Evolutionary conservation across 305 asterid species (phyloP), one percentile per base, ranked within the genome.

Genomic region (Fraxinus sp.): DNA sequence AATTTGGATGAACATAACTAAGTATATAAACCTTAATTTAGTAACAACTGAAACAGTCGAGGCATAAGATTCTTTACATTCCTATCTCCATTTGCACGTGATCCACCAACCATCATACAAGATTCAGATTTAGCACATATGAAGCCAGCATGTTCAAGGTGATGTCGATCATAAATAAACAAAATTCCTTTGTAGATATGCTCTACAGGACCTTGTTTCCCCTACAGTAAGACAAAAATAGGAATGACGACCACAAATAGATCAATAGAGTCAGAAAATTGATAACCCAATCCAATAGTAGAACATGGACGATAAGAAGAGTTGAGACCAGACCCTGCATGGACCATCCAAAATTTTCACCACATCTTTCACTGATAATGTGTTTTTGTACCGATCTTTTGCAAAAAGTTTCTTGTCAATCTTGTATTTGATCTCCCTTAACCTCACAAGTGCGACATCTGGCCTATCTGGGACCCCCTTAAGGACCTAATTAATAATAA

Each of bases 111-210:
- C 90, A 93, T 89, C 90, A 89, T 86, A 87, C 99, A 95, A 79
- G 92, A 90, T 80, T 93, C 94, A 24, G 97, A 83, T 89, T 93
- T 97, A 78, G 92, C 98, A 79, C 98, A 97, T 77, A 97, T 93
- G 91, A 92, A 97, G 80, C 98, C 98, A 85, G 97, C 98, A 86
- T 97, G 99, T 92, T 97, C 99, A 10, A 92, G 97, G 88, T 95
- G 99, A 90, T 93, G 97, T 6, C 97, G 92, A 84, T 95, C 98
- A 86, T 89, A 91, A 73, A 97, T 87, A 86, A 97, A 97, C 82
- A 97, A 79, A 85, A 95, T 87, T 76, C 98, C 97, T 81, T 81
- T 93, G 85, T 82, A 92, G 43, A 97, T 93, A 85, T 95, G 99
- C 83, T 95, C 99, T 36, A 95, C 90, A 20, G 98, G 96, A 59